Evolutionary conservation across 2,329 filamentous ascomycete genomes (phyloP).

Genomic region (Teratosphaeria pseudoeucalypti): DNA sequence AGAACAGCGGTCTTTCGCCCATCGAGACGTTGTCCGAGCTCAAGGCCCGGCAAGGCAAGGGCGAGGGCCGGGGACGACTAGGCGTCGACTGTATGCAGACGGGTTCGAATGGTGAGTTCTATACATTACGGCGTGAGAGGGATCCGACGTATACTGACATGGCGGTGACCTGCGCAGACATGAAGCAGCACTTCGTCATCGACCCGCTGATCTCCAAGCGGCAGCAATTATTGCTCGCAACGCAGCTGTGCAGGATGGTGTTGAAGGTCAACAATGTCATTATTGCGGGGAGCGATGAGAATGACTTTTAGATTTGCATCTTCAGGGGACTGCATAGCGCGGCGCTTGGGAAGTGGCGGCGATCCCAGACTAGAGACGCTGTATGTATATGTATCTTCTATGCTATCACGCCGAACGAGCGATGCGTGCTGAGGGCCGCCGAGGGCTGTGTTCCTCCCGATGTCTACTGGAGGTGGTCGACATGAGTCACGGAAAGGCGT

Average conservation of each 20-base stretch:
- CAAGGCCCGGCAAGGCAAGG: conserved; percentile 91
- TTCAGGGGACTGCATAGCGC: background rate
- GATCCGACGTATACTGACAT: conserved; percentile 1
- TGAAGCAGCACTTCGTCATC: conserved; percentile 97
- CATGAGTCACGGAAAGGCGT: too few species aligned
- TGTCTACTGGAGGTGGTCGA: too few species aligned
- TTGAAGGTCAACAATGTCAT: conserved; percentile 96
- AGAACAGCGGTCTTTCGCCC: conserved; percentile 92
- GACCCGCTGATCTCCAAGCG: conserved; percentile 97
- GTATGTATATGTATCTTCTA: background rate
- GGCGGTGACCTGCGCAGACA: conserved; percentile 45
- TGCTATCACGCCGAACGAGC: too few species aligned
- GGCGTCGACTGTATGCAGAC: conserved; percentile 97
- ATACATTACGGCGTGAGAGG: background rate
- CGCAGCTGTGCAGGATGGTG: conserved; percentile 96
- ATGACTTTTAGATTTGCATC: conserved; percentile 55
- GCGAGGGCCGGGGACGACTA: conserved; percentile 60
- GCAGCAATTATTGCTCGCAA: conserved; percentile 91
- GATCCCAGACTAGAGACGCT: too few species aligned
- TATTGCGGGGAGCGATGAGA: conserved; percentile 73
- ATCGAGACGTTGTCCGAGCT: conserved; percentile 91
- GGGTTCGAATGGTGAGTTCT: conserved; percentile 64
- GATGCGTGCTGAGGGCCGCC: too few species aligned
- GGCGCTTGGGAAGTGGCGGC: too few species aligned
- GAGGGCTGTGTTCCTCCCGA: too few species aligned